These are phyloP conservation scores for Clarireedia homoeocarpa DNA, from an alignment of 2,329 filamentous ascomycete genomes.

Conservation along the genomic window DNA sequence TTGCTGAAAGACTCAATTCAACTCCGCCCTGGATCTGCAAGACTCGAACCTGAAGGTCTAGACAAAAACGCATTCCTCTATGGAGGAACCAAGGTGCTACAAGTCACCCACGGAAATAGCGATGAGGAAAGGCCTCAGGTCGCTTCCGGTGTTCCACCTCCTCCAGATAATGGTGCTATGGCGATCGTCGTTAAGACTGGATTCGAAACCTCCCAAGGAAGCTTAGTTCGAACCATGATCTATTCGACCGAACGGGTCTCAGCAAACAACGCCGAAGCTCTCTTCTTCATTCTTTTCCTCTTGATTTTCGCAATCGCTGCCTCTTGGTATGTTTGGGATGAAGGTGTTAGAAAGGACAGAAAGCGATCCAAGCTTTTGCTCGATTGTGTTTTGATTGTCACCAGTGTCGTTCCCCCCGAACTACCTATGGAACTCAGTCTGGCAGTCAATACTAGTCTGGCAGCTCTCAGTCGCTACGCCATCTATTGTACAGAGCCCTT, in stretches of 20 bases:
- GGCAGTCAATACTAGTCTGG: slow-evolving; percentile 94
- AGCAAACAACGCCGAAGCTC: slow-evolving; percentile 92
- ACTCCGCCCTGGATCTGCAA: slow-evolving; percentile 73
- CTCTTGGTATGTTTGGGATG: slow-evolving; percentile 98
- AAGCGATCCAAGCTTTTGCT: slow-evolving; percentile 96
- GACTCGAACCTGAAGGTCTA: slow-evolving; percentile 78
- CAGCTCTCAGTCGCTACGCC: slow-evolving; percentile 86
- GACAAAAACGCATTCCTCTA: slow-evolving; percentile 97
- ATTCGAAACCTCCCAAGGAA: slow-evolving; percentile 97
- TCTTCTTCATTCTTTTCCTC: slow-evolving; percentile 97
- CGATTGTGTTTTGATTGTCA: slow-evolving; percentile 95
- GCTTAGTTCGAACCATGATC: slow-evolving; percentile 97
- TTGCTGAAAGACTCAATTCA: slow-evolving; percentile 94
- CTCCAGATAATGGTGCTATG: slow-evolving; percentile 89
- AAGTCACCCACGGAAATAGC: slow-evolving; percentile 80
- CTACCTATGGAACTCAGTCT: slow-evolving; percentile 96
- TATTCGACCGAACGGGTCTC: slow-evolving; percentile 98
- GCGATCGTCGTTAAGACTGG: slow-evolving; percentile 95
- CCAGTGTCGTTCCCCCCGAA: slow-evolving; percentile 96
- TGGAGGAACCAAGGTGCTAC: slow-evolving; percentile 94
- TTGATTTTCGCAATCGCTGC: slow-evolving; percentile 93
- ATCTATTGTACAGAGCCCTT: slow-evolving; percentile 99
- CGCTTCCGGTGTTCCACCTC: slow-evolving; percentile 68
- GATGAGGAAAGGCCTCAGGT: slow-evolving; percentile 66
- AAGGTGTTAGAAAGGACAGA: slow-evolving; percentile 87